Percentiles rank a stretch among this genome's conserved stretches.
Evolutionary conservation across 192 early-diverging fungal species (phyloP).

Genomic region (Backusella liffmaniae): DNA sequence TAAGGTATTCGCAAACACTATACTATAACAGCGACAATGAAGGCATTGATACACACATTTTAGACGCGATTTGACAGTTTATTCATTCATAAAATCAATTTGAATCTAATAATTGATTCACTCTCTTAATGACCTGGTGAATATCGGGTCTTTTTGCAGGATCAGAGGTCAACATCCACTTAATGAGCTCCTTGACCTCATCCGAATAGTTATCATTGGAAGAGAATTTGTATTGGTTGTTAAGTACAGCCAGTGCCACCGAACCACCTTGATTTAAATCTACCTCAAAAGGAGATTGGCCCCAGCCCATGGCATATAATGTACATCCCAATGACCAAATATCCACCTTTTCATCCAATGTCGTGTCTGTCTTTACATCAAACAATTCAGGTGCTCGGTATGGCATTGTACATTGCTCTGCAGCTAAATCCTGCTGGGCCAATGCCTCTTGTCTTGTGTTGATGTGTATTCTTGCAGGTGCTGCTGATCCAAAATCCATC

Average conservation of each 20-base stretch:
- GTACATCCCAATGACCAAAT: conserved; percentile 79
- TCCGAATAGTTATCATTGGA: conserved; percentile 48
- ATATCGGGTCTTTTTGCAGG: conserved; percentile 60
- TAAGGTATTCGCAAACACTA: background rate
- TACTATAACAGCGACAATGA: too few relatives aligned
- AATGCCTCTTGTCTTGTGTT: conserved; percentile 58
- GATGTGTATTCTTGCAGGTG: conserved; percentile 54
- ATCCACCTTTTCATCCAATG: conserved; percentile 69
- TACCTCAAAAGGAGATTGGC: conserved; percentile 68
- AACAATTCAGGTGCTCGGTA: conserved; percentile 80
- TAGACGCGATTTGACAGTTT: too few relatives aligned
- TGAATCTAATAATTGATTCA: background rate
- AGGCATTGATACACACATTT: too few relatives aligned
- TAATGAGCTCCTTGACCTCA: conserved; percentile 53
- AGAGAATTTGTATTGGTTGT: conserved; percentile 59
- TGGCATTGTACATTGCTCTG: conserved; percentile 68
- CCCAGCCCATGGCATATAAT: conserved; percentile 70
- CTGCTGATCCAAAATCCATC: conserved; percentile 79
- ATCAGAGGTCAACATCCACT: conserved; percentile 61
- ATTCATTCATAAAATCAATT: background rate
- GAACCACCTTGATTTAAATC: conserved; percentile 67
- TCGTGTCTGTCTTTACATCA: conserved; percentile 64
- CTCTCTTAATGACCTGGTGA: conserved; percentile 21
- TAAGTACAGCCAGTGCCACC: conserved; percentile 70
- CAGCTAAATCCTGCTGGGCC: conserved; percentile 66